Evolutionary conservation across 768 basidiomycete genomes (phyloP).

Genomic region (Mycena belliarum): DNA sequence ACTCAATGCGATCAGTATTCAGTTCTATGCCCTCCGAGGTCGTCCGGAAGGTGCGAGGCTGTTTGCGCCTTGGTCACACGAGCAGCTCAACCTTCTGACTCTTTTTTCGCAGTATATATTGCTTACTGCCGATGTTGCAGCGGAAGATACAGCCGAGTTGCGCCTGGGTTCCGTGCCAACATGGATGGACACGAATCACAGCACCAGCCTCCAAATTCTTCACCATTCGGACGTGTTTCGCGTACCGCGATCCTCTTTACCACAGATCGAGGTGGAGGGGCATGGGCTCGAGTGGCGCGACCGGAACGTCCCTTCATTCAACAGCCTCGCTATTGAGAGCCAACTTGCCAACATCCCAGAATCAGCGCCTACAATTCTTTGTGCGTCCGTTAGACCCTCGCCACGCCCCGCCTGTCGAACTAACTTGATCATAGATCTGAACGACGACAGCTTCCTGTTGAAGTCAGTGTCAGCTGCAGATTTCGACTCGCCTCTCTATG

Average conservation of each 20-base stretch:
- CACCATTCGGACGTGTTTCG: constrained; percentile 22
- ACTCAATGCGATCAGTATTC: constrained; percentile 21
- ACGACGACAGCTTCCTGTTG: constrained; percentile 21
- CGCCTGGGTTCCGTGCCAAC: constrained; percentile 19
- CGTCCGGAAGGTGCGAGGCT: constrained; percentile 14
- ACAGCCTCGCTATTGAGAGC: constrained; percentile 23
- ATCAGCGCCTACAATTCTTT: constrained; percentile 19
- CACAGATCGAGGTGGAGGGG: neutral
- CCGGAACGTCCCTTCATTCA: constrained; percentile 19
- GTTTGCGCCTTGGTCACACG: neutral
- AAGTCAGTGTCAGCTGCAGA: constrained; percentile 13
- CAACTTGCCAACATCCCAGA: constrained; percentile 12
- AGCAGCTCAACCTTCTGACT: neutral
- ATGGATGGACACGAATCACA: constrained; percentile 10
- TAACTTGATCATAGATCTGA: constrained; percentile 6
- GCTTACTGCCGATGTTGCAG: constrained; percentile 19
- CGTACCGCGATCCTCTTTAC: neutral
- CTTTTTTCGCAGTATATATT: constrained; percentile 14
- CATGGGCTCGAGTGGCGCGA: constrained; percentile 16
- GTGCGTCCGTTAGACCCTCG: neutral
- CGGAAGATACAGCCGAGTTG: constrained; percentile 17
- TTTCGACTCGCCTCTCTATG: constrained; percentile 15
- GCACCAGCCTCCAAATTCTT: neutral
- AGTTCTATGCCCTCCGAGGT: constrained; percentile 12
- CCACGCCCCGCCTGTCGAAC: too few species aligned